Conservation (phyloP, 768 basidiomycete genomes). For the Pisolithus orientalis region DNA sequence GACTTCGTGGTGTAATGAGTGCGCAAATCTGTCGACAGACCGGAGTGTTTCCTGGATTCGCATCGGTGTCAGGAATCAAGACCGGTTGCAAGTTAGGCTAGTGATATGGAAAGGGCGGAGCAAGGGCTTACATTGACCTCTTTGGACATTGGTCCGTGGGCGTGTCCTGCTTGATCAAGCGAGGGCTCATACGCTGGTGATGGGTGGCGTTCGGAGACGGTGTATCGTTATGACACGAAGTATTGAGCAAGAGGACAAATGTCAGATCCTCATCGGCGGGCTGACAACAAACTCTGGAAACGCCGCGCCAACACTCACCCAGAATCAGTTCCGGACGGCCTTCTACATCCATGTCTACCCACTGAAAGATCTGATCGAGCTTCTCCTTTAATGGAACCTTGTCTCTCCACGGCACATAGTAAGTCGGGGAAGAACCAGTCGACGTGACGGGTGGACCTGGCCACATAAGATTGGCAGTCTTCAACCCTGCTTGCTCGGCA, state of each 20-base stretch:
- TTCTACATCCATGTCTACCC: constrained; percentile 65
- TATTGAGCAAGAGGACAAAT: neutral
- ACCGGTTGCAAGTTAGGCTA: neutral
- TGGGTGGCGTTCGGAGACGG: too few species aligned
- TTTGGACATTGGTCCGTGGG: constrained; percentile 59
- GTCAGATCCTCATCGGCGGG: neutral
- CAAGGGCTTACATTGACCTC: constrained; percentile 56
- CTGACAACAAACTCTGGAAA: neutral
- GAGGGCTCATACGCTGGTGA: constrained; percentile 73
- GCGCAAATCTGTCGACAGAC: constrained; percentile 69
- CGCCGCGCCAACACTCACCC: constrained; percentile 34
- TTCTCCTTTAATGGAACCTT: constrained; percentile 53
- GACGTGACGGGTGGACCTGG: constrained; percentile 74
- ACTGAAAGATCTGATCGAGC: constrained; percentile 68
- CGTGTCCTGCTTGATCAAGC: constrained; percentile 80
- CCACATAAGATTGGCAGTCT: constrained; percentile 92
- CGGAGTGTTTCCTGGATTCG: constrained; percentile 50
- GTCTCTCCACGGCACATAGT: constrained; percentile 77
- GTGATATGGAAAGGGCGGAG: neutral
- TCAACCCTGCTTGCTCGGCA: constrained; percentile 60
- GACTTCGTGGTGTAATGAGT: constrained; percentile 57
- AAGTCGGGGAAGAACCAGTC: constrained; percentile 61
- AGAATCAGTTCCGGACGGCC: constrained; percentile 72
- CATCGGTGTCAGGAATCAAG: neutral
- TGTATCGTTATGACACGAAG: too few species aligned